A percentile compares a stretch with the other conserved stretches of the same genome.
Conservation (phyloP, 2,329 filamentous ascomycete species). For the Hypomyces perniciosus region DNA sequence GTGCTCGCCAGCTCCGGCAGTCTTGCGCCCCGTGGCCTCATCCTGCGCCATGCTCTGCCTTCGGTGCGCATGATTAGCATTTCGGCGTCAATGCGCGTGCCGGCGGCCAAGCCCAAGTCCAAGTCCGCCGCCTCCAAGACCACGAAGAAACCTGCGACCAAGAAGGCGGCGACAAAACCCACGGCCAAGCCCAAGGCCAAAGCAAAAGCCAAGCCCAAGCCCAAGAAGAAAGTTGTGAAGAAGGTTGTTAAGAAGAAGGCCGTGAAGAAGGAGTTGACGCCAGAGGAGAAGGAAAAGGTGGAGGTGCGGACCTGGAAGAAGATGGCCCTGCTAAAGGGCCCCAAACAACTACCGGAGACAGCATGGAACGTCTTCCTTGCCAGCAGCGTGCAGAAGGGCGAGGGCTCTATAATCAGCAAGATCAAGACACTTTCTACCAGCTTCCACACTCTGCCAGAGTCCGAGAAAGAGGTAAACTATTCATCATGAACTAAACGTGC, state of each 20-base stretch:
- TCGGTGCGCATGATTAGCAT: slow-evolving; percentile 26
- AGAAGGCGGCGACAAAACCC: slow-evolving; percentile 17
- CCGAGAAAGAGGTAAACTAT: slow-evolving; percentile 39
- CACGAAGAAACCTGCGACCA: slow-evolving; percentile 15
- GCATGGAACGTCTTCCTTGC: slow-evolving; percentile 35
- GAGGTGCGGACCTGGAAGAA: slow-evolving; percentile 33
- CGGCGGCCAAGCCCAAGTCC: slow-evolving; percentile 18
- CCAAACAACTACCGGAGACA: slow-evolving; percentile 25
- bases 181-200: slow-evolving; percentile 17
- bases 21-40: slow-evolving; percentile 16
- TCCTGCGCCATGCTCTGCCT: slow-evolving; percentile 14
- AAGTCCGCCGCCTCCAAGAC: slow-evolving; percentile 19
- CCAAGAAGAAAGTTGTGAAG: slow-evolving; percentile 22
- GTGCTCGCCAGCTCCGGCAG: slow-evolving; percentile 16
- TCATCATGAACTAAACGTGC: background rate
- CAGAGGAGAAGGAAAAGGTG: slow-evolving; percentile 33
- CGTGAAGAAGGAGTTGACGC: slow-evolving; percentile 30
- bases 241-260: slow-evolving; percentile 24
- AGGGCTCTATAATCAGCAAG: slow-evolving; percentile 12
- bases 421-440: slow-evolving; percentile 24
- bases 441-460: slow-evolving; percentile 35
- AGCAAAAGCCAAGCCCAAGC: slow-evolving; percentile 5
- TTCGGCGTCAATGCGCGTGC: slow-evolving; percentile 23
- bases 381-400: slow-evolving; percentile 22
- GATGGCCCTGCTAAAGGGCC: slow-evolving; percentile 36